These are phyloP conservation scores for Monosporascus sp. DNA, from an alignment of 2,329 filamentous ascomycete genomes.

Conservation along the genomic window DNA sequence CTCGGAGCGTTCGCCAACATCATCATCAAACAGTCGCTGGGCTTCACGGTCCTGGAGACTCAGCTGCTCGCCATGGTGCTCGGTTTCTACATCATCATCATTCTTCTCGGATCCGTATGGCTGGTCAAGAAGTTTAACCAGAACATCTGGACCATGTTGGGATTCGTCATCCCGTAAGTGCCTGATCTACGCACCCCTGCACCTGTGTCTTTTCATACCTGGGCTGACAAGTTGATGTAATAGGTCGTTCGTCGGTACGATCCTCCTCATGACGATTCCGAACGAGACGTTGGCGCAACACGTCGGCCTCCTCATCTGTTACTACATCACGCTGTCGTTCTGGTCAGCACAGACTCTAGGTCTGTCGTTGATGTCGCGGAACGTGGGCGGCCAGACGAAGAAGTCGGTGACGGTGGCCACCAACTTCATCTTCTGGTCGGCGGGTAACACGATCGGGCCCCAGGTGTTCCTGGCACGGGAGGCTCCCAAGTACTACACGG, in stretches of 20 bases:
- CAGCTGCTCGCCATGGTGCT: slow-evolving; percentile 72
- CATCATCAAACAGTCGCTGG: slow-evolving; percentile 61
- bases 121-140: slow-evolving; percentile 64
- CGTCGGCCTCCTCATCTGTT: slow-evolving; percentile 64
- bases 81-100: slow-evolving; percentile 67
- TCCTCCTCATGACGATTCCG: slow-evolving; percentile 64
- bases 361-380: slow-evolving; percentile 63
- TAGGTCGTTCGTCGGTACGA: slow-evolving; percentile 65
- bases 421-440: slow-evolving; percentile 66
- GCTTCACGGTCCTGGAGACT: slow-evolving; percentile 61
- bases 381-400: slow-evolving; percentile 70
- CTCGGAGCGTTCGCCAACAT: slow-evolving; percentile 70
- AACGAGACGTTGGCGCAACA: slow-evolving; percentile 53
- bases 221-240: background rate
- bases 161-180: slow-evolving; percentile 60
- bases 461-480: slow-evolving; percentile 60
- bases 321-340: slow-evolving; percentile 74
- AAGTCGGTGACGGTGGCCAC: slow-evolving; percentile 62
- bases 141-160: slow-evolving; percentile 61
- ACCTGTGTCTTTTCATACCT: background rate
- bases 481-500: slow-evolving; percentile 61
- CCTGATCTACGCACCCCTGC: background rate
- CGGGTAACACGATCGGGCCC: slow-evolving; percentile 62
- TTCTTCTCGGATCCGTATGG: slow-evolving; percentile 62
- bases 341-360: slow-evolving; percentile 67